Conservation (phyloP, 371 early-diverging fungal genomes). For the Dichotomocladium elegans region DNA sequence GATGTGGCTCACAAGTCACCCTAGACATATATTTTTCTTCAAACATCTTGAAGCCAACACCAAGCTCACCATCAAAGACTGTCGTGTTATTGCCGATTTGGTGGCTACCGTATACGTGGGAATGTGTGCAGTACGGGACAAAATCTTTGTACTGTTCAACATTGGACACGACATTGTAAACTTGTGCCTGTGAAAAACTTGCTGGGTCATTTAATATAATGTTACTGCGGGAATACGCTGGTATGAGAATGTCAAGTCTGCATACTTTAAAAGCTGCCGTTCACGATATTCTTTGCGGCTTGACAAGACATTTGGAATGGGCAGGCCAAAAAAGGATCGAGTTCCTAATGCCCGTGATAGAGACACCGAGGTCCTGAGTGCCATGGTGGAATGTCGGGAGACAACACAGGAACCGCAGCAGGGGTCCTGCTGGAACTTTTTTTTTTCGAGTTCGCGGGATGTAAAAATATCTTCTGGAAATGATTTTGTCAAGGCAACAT, state of each 20-base stretch:
- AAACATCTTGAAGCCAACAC: constrained; percentile 70
- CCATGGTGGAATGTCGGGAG: too few species aligned
- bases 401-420: too few species aligned
- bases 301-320: constrained; percentile 3
- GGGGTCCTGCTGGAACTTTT: too few species aligned
- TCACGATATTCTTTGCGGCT: constrained; percentile 26
- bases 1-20: constrained; percentile 63
- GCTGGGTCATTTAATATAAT: too few species aligned
- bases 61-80: constrained; percentile 66
- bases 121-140: constrained; percentile 75
- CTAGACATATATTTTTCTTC: constrained; percentile 74
- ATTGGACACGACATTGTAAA: constrained; percentile 73
- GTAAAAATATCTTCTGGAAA: too few species aligned
- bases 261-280: constrained; percentile 28
- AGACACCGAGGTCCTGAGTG: constrained; percentile 1
- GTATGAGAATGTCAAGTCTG: neutral
- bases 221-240: neutral
- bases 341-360: neutral
- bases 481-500: too few species aligned
- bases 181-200: constrained; percentile 70
- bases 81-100: constrained; percentile 4
- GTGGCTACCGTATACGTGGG: constrained; percentile 48
- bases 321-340: constrained; percentile 4
- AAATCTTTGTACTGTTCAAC: constrained; percentile 72
- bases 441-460: too few species aligned